These are phyloP conservation scores for Syncephalastrum racemosum DNA, from an alignment of 371 early-diverging fungal species.

Conservation along the genomic window DNA sequence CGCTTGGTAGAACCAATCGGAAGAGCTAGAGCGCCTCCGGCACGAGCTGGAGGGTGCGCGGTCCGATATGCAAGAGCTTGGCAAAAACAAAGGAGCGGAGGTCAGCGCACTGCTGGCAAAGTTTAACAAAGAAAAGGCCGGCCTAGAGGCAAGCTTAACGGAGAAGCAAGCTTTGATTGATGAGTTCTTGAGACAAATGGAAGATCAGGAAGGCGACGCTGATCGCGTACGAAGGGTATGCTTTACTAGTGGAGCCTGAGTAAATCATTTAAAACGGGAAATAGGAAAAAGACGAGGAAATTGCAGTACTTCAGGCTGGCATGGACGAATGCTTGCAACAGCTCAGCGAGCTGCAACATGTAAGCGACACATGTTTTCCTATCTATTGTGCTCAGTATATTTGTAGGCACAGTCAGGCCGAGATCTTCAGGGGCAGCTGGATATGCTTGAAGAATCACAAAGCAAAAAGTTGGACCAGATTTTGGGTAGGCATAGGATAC, in stretches of 20 bases:
- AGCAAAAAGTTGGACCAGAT: constrained; percentile 75
- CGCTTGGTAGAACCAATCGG: constrained; percentile 58
- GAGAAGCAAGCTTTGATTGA: constrained; percentile 51
- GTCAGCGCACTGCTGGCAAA: constrained; percentile 70
- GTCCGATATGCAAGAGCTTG: constrained; percentile 72
- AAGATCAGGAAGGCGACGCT: constrained; percentile 64
- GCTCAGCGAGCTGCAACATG: constrained; percentile 76
- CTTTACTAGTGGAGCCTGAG: background rate
- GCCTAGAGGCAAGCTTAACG: constrained; percentile 64
- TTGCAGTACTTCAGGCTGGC: constrained; percentile 84
- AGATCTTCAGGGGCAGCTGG: constrained; percentile 66
- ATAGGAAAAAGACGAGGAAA: constrained; percentile 84
- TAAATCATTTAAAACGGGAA: background rate
- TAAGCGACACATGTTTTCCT: constrained; percentile 11
- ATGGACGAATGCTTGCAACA: constrained; percentile 92
- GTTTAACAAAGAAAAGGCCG: constrained; percentile 80
- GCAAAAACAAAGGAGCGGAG: constrained; percentile 76
- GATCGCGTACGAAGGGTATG: constrained; percentile 54
- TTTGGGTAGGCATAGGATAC: constrained; percentile 55
- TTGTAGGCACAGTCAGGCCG: constrained; percentile 44
- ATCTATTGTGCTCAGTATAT: background rate
- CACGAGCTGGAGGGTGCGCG: constrained; percentile 76
- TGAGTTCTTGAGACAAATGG: constrained; percentile 63
- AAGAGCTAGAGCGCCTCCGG: constrained; percentile 77
- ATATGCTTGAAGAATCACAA: constrained; percentile 63